phyloP scores from a whole-genome alignment of 78 protist species.

The slime mould (Dictyostelium discoideum) region dicty_2.7 NC_007089.4:4929501-4930000 shows the following conservation, averaged over 20 bases:
- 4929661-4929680: too few species aligned
- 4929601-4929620: too few species aligned
- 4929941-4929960: neutral
- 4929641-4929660: too few species aligned
- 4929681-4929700: too few species aligned
- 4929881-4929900: neutral
- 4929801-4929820: constrained; percentile 55
- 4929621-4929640: too few species aligned
- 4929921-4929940: neutral
- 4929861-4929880: constrained; percentile 21
- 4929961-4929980: neutral
- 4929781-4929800: constrained; percentile 27
- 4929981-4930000: too few species aligned
- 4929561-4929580: too few species aligned
- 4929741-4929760: neutral
- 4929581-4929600: too few species aligned
- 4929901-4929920: neutral
- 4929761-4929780: constrained; percentile 41
- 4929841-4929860: constrained; percentile 12
- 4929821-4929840: constrained; percentile 56
- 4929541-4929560: too few species aligned
- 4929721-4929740: neutral
- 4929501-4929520: too few species aligned
- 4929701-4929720: neutral
- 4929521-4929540: too few species aligned